Evolutionary conservation across 2,329 filamentous ascomycete genomes (phyloP).

Genomic region (Colletotrichum trifolii): DNA sequence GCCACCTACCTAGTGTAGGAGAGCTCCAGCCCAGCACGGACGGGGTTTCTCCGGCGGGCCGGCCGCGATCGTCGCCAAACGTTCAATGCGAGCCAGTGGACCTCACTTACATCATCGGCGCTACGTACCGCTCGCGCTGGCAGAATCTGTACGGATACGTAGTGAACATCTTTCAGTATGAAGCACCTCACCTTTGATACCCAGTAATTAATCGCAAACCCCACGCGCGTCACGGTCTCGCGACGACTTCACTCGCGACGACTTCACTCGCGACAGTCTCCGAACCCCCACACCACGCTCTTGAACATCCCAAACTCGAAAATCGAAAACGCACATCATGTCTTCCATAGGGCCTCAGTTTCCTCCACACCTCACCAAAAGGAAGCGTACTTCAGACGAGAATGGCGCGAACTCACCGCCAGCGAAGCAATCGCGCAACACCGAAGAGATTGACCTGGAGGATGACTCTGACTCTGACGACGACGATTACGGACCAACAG

Average conservation of each 20-base stretch:
- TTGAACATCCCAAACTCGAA: background rate
- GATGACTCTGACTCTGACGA: conserved; percentile 51
- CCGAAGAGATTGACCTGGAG: conserved; percentile 60
- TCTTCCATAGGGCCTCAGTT: conserved; percentile 76
- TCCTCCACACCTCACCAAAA: conserved; percentile 74
- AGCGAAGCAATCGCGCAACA: conserved; percentile 63
- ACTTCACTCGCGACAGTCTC: too few relatives aligned
- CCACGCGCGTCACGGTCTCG: conserved; percentile 5
- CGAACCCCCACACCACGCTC: background rate
- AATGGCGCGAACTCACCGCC: conserved; percentile 54
- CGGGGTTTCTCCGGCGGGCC: conserved; percentile 29
- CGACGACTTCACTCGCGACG: too few relatives aligned
- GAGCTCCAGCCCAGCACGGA: conserved; percentile 21
- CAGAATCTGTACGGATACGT: too few relatives aligned
- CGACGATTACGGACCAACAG: conserved; percentile 55
- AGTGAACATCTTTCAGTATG: too few relatives aligned
- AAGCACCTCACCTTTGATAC: too few relatives aligned
- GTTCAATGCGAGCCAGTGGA: background rate
- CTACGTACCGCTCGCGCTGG: too few relatives aligned
- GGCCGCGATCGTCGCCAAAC: background rate
- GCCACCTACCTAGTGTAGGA: background rate
- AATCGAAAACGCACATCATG: conserved; percentile 59
- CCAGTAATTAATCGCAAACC: background rate
- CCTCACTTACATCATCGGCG: background rate
- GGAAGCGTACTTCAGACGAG: conserved; percentile 65